Evolutionary conservation across 2,329 filamentous ascomycete species (phyloP).

Genomic region (Calonectria naviculata): DNA sequence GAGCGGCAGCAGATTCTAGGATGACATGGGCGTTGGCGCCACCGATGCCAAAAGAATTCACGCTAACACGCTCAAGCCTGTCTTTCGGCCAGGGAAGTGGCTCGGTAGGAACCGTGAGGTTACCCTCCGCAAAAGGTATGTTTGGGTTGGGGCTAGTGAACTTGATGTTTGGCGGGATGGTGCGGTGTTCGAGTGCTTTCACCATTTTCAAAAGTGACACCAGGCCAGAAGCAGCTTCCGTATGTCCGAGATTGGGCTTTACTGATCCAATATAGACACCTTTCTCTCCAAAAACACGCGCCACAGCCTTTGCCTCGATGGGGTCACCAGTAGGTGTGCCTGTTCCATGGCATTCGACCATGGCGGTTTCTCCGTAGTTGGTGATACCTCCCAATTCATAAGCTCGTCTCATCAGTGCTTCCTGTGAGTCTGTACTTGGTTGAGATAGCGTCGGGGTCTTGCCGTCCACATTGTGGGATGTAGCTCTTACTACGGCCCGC

Average conservation of each 20-base stretch:
- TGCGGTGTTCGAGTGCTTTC: conserved; percentile 29
- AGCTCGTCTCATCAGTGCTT: too few relatives aligned
- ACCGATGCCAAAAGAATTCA: conserved; percentile 43
- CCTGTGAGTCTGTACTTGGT: too few relatives aligned
- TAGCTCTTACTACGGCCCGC: too few relatives aligned
- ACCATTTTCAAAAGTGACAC: conserved; percentile 38
- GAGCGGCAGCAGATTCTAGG: not conserved
- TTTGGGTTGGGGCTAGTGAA: conserved; percentile 35
- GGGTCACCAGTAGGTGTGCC: conserved; percentile 32
- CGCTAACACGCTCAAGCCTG: conserved; percentile 13
- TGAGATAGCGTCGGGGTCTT: too few relatives aligned
- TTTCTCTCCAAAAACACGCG: not conserved
- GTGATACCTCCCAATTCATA: too few relatives aligned
- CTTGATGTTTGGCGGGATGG: conserved; percentile 36
- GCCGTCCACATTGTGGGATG: too few relatives aligned
- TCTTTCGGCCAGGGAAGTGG: conserved; percentile 14
- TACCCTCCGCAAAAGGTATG: not conserved
- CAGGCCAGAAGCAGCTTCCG: conserved; percentile 34
- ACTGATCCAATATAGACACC: conserved; percentile 28
- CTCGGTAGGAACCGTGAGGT: conserved; percentile 19
- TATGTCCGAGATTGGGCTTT: conserved; percentile 53
- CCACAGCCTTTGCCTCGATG: conserved; percentile 15
- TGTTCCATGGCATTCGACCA: conserved; percentile 30
- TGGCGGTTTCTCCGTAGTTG: conserved; percentile 17
- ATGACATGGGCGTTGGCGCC: conserved; percentile 38